Conservation (phyloP, 345 rosid species). For the Fremontodendron californicum region DNA sequence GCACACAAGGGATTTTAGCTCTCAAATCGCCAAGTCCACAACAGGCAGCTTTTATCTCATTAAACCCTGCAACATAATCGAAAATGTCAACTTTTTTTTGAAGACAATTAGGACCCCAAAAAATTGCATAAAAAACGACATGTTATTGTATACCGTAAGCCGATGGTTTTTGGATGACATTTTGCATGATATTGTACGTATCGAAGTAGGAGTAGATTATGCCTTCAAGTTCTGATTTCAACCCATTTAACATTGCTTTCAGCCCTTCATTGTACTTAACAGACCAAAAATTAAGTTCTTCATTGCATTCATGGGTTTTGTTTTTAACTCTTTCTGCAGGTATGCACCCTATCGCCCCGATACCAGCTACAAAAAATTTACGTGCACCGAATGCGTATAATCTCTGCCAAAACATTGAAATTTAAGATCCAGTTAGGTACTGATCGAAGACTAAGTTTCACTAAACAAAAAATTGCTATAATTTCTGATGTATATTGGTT, state of each 20-base stretch:
- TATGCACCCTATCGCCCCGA: neutral
- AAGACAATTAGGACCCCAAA: neutral
- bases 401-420: neutral
- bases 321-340: neutral
- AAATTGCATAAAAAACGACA: too few species aligned
- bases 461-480: neutral
- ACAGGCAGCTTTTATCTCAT: slow-evolving; percentile 45
- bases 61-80: neutral
- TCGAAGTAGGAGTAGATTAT: slow-evolving; percentile 4
- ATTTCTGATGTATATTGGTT: too few species aligned
- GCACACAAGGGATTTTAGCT: slow-evolving; percentile 50
- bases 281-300: neutral
- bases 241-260: neutral
- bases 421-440: neutral
- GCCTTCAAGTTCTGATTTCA: neutral
- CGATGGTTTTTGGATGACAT: neutral
- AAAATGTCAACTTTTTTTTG: neutral
- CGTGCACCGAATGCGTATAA: neutral
- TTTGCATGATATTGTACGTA: neutral
- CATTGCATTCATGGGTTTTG: slow-evolving; percentile 1
- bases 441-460: neutral
- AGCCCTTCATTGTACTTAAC: neutral
- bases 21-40: slow-evolving; percentile 66
- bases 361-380: neutral
- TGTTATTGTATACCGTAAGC: neutral